Conservation (phyloP, 257 asterid species). For the Solanum lignicaule region DNA sequence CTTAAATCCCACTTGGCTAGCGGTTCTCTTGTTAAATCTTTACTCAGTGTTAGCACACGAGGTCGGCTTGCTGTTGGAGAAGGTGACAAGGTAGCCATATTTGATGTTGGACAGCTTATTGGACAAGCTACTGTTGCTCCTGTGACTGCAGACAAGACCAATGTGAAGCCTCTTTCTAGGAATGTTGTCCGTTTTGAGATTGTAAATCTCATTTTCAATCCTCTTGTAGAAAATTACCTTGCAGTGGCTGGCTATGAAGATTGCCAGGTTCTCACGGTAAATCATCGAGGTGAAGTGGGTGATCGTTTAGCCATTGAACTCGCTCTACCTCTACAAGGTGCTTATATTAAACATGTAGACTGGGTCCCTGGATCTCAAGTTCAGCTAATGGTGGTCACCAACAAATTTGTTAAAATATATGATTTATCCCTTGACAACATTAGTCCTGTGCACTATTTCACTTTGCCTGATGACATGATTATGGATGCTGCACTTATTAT, state of each 20-base stretch:
- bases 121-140: slow-evolving; percentile 95
- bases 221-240: slow-evolving; percentile 77
- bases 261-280: slow-evolving; percentile 92
- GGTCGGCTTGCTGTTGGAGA: slow-evolving; percentile 99
- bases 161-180: slow-evolving; percentile 96
- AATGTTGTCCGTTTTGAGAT: slow-evolving; percentile 95
- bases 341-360: slow-evolving; percentile 77
- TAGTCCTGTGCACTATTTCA: slow-evolving; percentile 88
- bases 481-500: slow-evolving; percentile 71
- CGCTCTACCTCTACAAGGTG: slow-evolving; percentile 97
- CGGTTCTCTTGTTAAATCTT: slow-evolving; percentile 93
- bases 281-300: slow-evolving; percentile 94
- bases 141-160: slow-evolving; percentile 96
- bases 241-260: slow-evolving; percentile 99
- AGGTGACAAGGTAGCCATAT: slow-evolving; percentile 97
- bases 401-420: slow-evolving; percentile 80
- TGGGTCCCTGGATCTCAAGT: slow-evolving; percentile 99
- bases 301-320: slow-evolving; percentile 96
- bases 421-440: slow-evolving; percentile 94
- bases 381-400: slow-evolving; percentile 92
- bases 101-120: slow-evolving; percentile 96
- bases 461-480: slow-evolving; percentile 67
- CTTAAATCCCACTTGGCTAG: slow-evolving; percentile 83
- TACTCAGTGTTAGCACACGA: slow-evolving; percentile 77
- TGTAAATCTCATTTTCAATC: slow-evolving; percentile 78